phyloP scores from a whole-genome alignment of 2,329 filamentous ascomycete genomes.

The Fusarium ramigenum region DNA sequence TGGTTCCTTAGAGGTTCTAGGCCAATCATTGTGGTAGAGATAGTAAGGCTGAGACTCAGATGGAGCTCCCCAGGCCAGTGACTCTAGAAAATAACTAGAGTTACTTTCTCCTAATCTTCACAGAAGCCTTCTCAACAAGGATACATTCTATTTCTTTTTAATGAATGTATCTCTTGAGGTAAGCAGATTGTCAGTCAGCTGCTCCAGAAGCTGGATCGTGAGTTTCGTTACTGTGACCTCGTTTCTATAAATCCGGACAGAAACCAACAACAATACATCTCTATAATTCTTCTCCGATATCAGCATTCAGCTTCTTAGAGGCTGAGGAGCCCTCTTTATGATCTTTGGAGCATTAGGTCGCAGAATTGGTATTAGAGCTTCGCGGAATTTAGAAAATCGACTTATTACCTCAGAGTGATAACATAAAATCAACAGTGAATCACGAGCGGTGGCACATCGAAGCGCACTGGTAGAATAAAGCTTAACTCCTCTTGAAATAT shows the following conservation, averaged over 20 bases:
- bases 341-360: neutral
- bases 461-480: no score
- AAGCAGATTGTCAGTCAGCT: neutral
- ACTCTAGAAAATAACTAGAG: neutral
- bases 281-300: neutral
- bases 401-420: neutral
- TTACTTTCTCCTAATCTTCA: neutral
- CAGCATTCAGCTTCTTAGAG: no score
- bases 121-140: neutral
- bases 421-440: neutral
- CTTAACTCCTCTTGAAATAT: neutral
- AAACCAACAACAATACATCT: neutral
- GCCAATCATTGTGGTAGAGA: accelerated
- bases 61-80: neutral
- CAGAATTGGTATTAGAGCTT: no score
- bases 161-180: neutral
- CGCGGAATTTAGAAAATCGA: neutral
- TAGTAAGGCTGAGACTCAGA: neutral
- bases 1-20: neutral
- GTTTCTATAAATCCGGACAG: neutral
- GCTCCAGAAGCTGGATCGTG: neutral
- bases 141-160: no score
- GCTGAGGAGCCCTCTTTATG: neutral
- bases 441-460: neutral
- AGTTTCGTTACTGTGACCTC: neutral